phyloP scores from a whole-genome alignment of 1,284 basidiomycete genomes.

The Flammula alnicola region DNA sequence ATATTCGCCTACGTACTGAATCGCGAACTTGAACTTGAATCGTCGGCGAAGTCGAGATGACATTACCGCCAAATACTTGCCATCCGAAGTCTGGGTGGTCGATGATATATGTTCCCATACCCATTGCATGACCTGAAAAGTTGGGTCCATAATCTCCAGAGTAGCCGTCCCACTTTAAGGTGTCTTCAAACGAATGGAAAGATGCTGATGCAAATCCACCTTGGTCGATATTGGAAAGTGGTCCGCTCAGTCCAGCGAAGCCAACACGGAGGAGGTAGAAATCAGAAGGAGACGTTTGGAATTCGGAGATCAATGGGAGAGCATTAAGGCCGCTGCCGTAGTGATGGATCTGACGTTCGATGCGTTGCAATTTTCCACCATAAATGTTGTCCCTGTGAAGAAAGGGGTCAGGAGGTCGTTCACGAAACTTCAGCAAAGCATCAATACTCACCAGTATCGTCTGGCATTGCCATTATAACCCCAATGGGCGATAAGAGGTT shows the following conservation, averaged over 20 bases:
- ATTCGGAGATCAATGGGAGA: conserved; percentile 56
- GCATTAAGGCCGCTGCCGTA: conserved; percentile 65
- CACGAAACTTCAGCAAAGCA: background rate
- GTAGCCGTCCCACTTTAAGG: conserved; percentile 62
- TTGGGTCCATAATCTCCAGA: conserved; percentile 66
- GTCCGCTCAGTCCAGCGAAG: conserved; percentile 56
- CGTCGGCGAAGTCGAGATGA: conserved; percentile 44
- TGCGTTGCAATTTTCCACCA: conserved; percentile 58
- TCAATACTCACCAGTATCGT: conserved; percentile 51
- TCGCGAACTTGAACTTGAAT: conserved; percentile 52
- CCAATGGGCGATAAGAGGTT: conserved; percentile 63
- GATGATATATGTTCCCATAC: conserved; percentile 56
- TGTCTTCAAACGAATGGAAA: conserved; percentile 63
- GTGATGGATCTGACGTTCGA: conserved; percentile 64
- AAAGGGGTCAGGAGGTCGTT: background rate
- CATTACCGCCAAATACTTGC: conserved; percentile 62
- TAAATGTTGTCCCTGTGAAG: conserved; percentile 57
- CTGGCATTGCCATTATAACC: conserved; percentile 66
- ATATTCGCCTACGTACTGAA: conserved; percentile 54
- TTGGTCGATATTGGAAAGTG: conserved; percentile 59
- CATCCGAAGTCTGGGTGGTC: conserved; percentile 64
- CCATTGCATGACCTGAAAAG: conserved; percentile 60
- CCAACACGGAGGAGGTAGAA: conserved; percentile 57
- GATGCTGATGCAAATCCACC: conserved; percentile 61
- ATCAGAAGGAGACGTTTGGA: conserved; percentile 52